Percentiles rank a stretch among this genome's conserved stretches.
phyloP scores from a whole-genome alignment of 176 grass and related monocot genomes.

The Tillandsia leiboldiana region DNA sequence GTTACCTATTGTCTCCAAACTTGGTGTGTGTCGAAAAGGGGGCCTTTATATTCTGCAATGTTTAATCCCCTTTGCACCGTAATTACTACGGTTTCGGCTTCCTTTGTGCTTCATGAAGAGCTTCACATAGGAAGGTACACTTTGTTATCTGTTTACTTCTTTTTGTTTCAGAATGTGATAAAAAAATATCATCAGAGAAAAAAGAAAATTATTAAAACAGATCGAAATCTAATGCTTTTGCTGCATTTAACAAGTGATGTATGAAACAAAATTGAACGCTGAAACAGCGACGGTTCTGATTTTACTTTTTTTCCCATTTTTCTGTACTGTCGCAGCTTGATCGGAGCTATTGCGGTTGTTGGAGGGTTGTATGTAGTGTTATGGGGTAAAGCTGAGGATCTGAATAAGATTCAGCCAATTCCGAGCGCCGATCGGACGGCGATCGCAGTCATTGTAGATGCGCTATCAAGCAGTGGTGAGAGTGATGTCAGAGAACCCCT shows the following conservation, averaged over 20 bases:
- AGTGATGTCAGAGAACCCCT: constrained; percentile 33
- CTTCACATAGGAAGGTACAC: constrained; percentile 58
- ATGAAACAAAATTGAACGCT: no score
- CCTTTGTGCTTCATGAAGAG: constrained; percentile 34
- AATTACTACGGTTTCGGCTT: constrained; percentile 40
- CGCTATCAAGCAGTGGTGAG: background rate
- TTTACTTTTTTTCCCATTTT: background rate
- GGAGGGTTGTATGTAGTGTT: constrained; percentile 36
- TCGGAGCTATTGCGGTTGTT: constrained; percentile 45
- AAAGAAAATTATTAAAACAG: no score
- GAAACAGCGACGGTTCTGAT: background rate
- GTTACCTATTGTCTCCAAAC: constrained; percentile 65
- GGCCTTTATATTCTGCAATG: constrained; percentile 67
- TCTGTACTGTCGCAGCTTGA: constrained; percentile 21
- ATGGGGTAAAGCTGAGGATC: constrained; percentile 55
- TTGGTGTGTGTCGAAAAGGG: constrained; percentile 48
- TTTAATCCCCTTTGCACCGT: constrained; percentile 58
- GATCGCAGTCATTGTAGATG: background rate
- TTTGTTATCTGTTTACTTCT: background rate
- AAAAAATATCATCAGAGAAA: no score
- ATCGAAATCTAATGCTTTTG: no score
- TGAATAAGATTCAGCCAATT: constrained; percentile 3
- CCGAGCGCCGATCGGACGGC: constrained; percentile 5
- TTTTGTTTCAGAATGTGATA: background rate
- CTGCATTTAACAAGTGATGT: no score